Evolutionary conservation across 2,329 filamentous ascomycete species (phyloP).

Genomic region (Scopulariopsis brevicaulis): DNA sequence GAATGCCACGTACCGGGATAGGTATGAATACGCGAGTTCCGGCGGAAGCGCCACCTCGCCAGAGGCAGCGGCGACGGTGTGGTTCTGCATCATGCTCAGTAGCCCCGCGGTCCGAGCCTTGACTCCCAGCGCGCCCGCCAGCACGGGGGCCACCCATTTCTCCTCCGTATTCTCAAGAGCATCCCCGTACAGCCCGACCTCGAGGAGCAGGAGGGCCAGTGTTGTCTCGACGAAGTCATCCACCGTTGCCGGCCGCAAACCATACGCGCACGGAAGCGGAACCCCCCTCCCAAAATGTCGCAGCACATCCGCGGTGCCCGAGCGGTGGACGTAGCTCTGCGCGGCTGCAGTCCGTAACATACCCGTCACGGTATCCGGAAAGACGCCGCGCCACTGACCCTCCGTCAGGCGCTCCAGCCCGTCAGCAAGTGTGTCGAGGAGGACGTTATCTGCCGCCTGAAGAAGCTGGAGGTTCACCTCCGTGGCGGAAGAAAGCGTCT

Average conservation of each 20-base stretch:
- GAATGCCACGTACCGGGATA: constrained; percentile 16
- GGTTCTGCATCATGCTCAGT: constrained; percentile 26
- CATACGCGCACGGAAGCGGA: constrained; percentile 15
- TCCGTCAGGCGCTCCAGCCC: constrained; percentile 15
- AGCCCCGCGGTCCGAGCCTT: constrained; percentile 21
- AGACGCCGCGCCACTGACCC: constrained; percentile 16
- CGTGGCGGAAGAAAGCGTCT: constrained; percentile 15
- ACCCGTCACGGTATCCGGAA: constrained; percentile 19
- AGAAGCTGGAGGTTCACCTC: constrained; percentile 14
- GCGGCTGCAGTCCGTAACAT: constrained; percentile 19
- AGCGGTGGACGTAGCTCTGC: constrained; percentile 23
- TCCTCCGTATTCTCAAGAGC: constrained; percentile 13
- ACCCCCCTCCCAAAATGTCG: constrained; percentile 18
- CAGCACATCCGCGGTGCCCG: constrained; percentile 19
- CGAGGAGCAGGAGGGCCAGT: constrained; percentile 14
- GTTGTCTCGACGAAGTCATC: constrained; percentile 16
- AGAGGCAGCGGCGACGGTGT: constrained; percentile 17
- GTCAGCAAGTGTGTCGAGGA: constrained; percentile 18
- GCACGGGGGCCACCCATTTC: constrained; percentile 19
- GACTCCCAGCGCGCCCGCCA: constrained; percentile 19
- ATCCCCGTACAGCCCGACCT: constrained; percentile 14
- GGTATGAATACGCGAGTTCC: constrained; percentile 19
- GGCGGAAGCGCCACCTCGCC: constrained; percentile 20
- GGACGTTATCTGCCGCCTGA: constrained; percentile 19
- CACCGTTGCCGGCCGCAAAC: constrained; percentile 10